Evolutionary conservation across 208 protist species (phyloP).

Genomic region (Trichomonas vaginalis): DNA sequence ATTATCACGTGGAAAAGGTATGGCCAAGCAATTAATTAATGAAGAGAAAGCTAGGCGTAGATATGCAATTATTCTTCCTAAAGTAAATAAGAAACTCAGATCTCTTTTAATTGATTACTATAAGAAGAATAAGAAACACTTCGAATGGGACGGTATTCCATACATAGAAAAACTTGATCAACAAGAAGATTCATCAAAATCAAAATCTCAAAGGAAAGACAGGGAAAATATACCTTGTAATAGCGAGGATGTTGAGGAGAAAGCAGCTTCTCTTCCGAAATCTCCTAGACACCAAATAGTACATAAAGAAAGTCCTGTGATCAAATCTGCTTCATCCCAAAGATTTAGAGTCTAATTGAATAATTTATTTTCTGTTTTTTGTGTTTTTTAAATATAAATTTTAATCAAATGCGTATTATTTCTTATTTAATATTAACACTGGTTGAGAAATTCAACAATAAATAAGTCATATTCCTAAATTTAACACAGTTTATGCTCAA

Average conservation of each 20-base stretch:
- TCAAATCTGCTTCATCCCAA: neutral
- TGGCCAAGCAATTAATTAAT: neutral
- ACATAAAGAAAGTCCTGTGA: neutral
- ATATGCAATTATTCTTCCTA: neutral
- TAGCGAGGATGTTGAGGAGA: neutral
- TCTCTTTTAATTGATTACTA: neutral
- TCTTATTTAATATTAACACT: no score
- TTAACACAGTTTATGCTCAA: no score
- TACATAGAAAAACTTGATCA: neutral
- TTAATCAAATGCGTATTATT: no score
- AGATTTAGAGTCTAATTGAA: neutral
- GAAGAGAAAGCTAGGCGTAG: constrained; percentile 9
- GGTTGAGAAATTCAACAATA: no score
- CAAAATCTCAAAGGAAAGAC: neutral
- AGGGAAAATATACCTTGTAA: neutral
- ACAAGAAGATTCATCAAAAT: neutral
- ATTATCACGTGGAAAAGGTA: neutral
- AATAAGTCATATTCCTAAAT: no score
- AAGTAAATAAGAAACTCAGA: neutral
- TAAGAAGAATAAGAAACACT: neutral
- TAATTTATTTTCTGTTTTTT: neutral
- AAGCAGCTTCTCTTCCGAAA: neutral
- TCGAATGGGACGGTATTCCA: constrained; percentile 11
- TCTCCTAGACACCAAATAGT: neutral
- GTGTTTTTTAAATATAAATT: neutral